These are phyloP conservation scores for Pleurotus pulmonarius DNA, from an alignment of 768 basidiomycete genomes.

Conservation along the genomic window DNA sequence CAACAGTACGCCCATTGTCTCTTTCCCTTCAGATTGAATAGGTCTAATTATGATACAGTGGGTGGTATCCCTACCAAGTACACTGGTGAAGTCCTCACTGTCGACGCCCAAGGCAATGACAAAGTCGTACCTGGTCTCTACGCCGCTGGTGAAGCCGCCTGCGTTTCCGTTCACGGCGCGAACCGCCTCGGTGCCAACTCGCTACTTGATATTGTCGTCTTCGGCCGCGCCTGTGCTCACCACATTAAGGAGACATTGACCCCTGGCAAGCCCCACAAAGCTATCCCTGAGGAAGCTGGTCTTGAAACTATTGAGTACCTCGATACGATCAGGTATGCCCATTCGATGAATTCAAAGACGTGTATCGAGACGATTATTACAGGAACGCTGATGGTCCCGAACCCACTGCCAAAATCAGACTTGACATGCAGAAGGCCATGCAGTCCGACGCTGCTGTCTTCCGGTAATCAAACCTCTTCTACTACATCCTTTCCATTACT, in stretches of 20 bases:
- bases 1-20: conserved; percentile 67
- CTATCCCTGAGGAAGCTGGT: conserved; percentile 83
- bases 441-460: conserved; percentile 97
- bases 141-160: conserved; percentile 98
- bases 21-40: conserved; percentile 6
- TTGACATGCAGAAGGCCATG: conserved; percentile 99
- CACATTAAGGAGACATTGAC: conserved; percentile 91
- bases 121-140: conserved; percentile 94
- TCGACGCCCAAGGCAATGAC: conserved; percentile 88
- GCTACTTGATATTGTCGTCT: conserved; percentile 97
- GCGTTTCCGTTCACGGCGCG: conserved; percentile 98
- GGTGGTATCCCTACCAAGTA: conserved; percentile 99
- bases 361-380: conserved; percentile 8
- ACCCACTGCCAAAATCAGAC: conserved; percentile 84
- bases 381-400: conserved; percentile 78
- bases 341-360: neutral
- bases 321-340: conserved; percentile 69
- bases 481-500: neutral
- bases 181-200: conserved; percentile 99
- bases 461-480: conserved; percentile 43
- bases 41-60: conserved; percentile 49
- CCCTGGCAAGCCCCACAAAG: conserved; percentile 89
- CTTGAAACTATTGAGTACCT: conserved; percentile 80
- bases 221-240: conserved; percentile 98
- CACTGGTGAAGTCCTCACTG: conserved; percentile 93